Conservation (phyloP, 2,329 filamentous ascomycete genomes). For the Fusarium sp. region DNA sequence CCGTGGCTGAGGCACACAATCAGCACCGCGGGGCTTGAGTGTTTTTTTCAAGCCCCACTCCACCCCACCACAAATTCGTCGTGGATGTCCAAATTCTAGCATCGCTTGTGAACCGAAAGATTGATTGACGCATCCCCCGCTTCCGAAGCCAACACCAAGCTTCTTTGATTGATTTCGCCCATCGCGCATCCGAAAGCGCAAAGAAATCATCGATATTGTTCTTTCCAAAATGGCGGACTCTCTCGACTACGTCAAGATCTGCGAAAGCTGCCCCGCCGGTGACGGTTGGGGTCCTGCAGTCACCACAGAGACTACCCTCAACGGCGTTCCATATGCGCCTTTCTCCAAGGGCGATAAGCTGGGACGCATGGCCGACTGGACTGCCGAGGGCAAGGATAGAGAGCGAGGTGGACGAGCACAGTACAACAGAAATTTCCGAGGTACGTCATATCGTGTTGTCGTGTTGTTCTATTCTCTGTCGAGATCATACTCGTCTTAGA, state of each 20-base stretch:
- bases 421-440: conserved; percentile 93
- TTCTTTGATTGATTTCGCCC: conserved; percentile 16
- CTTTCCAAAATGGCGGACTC: conserved; percentile 60
- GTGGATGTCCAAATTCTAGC: conserved; percentile 49
- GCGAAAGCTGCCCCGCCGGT: conserved; percentile 76
- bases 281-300: conserved; percentile 89
- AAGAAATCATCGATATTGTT: conserved; percentile 12
- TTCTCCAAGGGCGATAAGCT: conserved; percentile 99
- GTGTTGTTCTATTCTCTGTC: background rate
- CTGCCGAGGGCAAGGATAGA: conserved; percentile 86
- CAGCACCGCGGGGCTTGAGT: conserved; percentile 45
- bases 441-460: conserved; percentile 58
- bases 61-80: conserved; percentile 58
- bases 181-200: conserved; percentile 25
- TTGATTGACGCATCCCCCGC: conserved; percentile 40
- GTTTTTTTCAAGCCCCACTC: conserved; percentile 47
- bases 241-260: conserved; percentile 70
- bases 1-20: conserved; percentile 40
- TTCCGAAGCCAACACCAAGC: conserved; percentile 28
- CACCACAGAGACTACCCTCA: conserved; percentile 86
- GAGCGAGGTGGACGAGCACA: conserved; percentile 82
- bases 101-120: conserved; percentile 39
- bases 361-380: conserved; percentile 99
- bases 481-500: background rate
- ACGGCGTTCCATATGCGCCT: conserved; percentile 95